Conservation (phyloP, 768 basidiomycete genomes). For the Tricholoma sp. region DNA sequence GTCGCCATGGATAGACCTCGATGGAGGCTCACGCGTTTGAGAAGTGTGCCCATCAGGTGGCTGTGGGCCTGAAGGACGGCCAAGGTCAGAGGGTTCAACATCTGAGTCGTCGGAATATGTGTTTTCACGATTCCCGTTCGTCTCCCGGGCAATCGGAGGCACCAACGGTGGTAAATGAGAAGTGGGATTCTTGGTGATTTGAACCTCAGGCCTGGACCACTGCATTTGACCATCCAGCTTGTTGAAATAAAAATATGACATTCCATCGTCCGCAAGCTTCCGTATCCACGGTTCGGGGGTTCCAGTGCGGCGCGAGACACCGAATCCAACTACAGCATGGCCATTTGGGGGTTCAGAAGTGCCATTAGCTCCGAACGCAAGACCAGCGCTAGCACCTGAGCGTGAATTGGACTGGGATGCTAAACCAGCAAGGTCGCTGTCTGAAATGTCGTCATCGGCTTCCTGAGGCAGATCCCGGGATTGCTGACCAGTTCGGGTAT, state of each 20-base stretch:
- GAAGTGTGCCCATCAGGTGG: slow-evolving; percentile 23
- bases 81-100: slow-evolving; percentile 45
- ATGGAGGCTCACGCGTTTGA: slow-evolving; percentile 8
- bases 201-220: slow-evolving; percentile 59
- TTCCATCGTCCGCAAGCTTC: slow-evolving; percentile 76
- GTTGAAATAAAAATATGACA: slow-evolving; percentile 78
- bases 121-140: slow-evolving; percentile 45
- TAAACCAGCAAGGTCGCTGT: slow-evolving; percentile 57
- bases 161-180: slow-evolving; percentile 16
- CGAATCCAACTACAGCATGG: slow-evolving; percentile 50
- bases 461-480: slow-evolving; percentile 82
- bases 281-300: slow-evolving; percentile 82
- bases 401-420: slow-evolving; percentile 55
- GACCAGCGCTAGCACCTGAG: slow-evolving; percentile 46
- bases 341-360: slow-evolving; percentile 29
- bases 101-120: slow-evolving; percentile 81
- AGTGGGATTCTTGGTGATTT: slow-evolving; percentile 8
- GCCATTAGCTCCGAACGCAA: slow-evolving; percentile 40
- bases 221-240: slow-evolving; percentile 58
- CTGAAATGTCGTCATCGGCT: slow-evolving; percentile 57
- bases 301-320: slow-evolving; percentile 49
- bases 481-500: slow-evolving; percentile 79
- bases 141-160: slow-evolving; percentile 25
- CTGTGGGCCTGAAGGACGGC: slow-evolving; percentile 20
- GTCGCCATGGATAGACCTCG: slow-evolving; percentile 13